Conservation (phyloP, 495 filamentous ascomycete genomes). For the Pyrenula aspistea region DNA sequence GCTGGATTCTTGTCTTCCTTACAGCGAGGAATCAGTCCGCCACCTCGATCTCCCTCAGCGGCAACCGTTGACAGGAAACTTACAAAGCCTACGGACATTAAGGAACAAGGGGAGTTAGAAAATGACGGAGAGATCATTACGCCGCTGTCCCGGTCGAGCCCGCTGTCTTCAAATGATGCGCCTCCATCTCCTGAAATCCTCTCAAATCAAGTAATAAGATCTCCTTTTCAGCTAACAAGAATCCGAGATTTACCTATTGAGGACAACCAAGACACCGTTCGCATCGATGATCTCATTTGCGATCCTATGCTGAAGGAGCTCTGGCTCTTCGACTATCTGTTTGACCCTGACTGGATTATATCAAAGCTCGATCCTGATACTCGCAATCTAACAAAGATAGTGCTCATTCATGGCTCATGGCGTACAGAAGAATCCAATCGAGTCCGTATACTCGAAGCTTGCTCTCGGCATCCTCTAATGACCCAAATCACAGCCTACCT, state of each 20-base stretch:
- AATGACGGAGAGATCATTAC: too few species aligned
- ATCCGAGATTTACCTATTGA: constrained; percentile 49
- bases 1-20: neutral
- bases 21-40: neutral
- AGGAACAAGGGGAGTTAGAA: too few species aligned
- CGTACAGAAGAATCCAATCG: constrained; percentile 55
- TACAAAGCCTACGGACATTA: neutral
- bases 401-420: constrained; percentile 84
- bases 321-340: constrained; percentile 85
- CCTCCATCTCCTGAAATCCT: too few species aligned
- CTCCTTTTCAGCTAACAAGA: constrained; percentile 63
- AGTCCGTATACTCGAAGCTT: constrained; percentile 48
- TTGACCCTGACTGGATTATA: constrained; percentile 71
- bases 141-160: too few species aligned
- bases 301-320: constrained; percentile 75
- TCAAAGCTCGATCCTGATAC: constrained; percentile 60
- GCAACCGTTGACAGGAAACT: too few species aligned
- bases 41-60: too few species aligned
- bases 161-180: too few species aligned
- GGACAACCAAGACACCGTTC: constrained; percentile 56
- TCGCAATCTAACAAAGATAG: constrained; percentile 48
- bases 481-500: constrained; percentile 64
- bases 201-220: constrained; percentile 31
- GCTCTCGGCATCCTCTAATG: constrained; percentile 53
- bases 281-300: constrained; percentile 60